These are phyloP conservation scores for Apiospora arundinis DNA, from an alignment of 2,329 filamentous ascomycete species.

Conservation along the genomic window DNA sequence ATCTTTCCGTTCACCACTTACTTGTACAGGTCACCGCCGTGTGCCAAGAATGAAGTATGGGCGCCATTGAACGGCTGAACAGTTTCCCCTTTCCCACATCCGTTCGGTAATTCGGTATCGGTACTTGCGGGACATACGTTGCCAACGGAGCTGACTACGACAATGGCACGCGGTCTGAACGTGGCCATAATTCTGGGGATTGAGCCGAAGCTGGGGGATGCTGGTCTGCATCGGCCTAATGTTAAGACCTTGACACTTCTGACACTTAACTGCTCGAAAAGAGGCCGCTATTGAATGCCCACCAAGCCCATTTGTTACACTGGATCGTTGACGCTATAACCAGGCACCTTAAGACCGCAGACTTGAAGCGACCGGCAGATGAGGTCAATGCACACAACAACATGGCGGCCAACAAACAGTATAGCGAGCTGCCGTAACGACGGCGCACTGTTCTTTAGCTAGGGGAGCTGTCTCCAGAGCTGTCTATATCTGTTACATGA, in stretches of 20 bases:
- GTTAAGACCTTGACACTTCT: not conserved
- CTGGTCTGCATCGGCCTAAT: not conserved
- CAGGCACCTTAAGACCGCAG: not conserved
- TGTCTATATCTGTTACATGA: not conserved
- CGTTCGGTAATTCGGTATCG: not conserved
- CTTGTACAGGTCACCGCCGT: not conserved
- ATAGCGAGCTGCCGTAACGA: not conserved
- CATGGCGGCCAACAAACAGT: not conserved
- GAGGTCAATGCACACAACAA: not conserved
- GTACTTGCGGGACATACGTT: not conserved
- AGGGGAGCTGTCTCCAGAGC: too few species aligned
- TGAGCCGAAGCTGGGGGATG: not conserved
- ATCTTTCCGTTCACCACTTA: not conserved
- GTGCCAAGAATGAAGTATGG: not conserved
- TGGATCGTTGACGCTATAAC: not conserved
- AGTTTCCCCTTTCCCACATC: not conserved
- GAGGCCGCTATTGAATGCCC: not conserved
- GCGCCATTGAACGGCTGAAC: not conserved
- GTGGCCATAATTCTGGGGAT: not conserved
- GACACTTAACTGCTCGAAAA: too few species aligned
- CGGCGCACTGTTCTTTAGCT: not conserved
- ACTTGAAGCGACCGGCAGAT: not conserved
- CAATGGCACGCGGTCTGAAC: not conserved
- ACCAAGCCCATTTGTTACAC: not conserved
- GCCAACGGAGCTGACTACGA: not conserved